Evolutionary conservation across 208 protist species (phyloP), one percentile per base, ranked within the genome.

Genomic region (Leishmania mexicana): DNA sequence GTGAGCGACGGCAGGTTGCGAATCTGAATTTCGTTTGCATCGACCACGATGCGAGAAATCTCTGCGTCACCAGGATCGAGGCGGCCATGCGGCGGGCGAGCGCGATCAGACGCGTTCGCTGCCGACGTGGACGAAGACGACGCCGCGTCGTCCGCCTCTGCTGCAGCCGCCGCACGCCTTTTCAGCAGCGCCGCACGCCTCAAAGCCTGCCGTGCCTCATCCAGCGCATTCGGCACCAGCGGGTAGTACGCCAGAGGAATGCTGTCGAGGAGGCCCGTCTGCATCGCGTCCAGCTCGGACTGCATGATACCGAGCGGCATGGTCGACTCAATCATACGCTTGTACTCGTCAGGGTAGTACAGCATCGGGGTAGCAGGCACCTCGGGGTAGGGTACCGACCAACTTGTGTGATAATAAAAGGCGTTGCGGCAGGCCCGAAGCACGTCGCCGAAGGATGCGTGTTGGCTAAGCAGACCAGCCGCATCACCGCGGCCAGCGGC

Each of bases 201-300:
- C 60, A 83, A 80, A 64, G 87, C 86, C 47, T 84, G 71, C 28
- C 93, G 83, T 31, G 76, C 87, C 81, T 93, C 83, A 24, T 86
- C 84, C 53, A 95, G 68, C 31, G 82, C 86, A 60, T 84, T 85
- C n/a, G 89, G 86, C 3, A 58, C 79, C 51, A 95, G 75, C 24
- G 88, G 85, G 85, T 93, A 90, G 86, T 96, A 94, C 19, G 87
- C 85, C 2, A 95, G 83, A 0, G 93, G 93, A 67, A 96, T 90
- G 82, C 84, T 85, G 51, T 93, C 86, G 35, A 96, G 85, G 74
- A 96, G 86, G 38, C 92, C 90, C 49, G 72, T 71, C 51, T 88
- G 73, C 91, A 96, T 95, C 42, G 91, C 92, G 70, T 95, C 92
- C 65, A 96, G 79, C 86, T 96, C 93, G n/a, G 87, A 89, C 82